Conservation (phyloP, 2,329 filamentous ascomycete genomes). For the Gyromitra esculenta region DNA sequence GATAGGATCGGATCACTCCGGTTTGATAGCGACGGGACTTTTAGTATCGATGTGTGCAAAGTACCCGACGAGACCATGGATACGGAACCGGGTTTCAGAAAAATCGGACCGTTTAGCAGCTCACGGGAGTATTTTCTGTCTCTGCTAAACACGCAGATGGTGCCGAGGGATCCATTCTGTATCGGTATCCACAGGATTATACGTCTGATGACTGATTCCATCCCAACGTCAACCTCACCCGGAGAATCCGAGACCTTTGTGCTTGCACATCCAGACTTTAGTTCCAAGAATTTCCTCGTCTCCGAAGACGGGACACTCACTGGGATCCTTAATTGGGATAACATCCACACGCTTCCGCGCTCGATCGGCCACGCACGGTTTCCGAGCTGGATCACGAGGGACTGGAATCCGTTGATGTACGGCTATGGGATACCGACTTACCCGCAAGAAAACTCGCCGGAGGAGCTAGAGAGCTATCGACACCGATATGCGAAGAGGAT, state of each 20-base stretch:
- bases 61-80: background rate
- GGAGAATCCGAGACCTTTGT: background rate
- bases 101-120: background rate
- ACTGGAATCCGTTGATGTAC: slow-evolving; percentile 1
- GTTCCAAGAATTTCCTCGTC: background rate
- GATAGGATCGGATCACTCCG: background rate
- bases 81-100: background rate
- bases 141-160: background rate
- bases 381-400: background rate
- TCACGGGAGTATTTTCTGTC: background rate
- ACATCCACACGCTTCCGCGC: background rate
- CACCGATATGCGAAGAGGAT: background rate
- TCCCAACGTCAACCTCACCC: background rate
- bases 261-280: background rate
- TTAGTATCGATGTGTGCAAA: background rate
- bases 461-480: background rate
- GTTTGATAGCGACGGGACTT: background rate
- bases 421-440: background rate
- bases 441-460: background rate
- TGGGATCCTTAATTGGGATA: background rate
- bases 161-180: background rate
- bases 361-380: background rate
- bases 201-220: background rate
- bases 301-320: background rate
- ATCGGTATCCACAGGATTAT: background rate